phyloP scores from a whole-genome alignment of 108 stramenopile genomes.

The Hondaea fermentalgiana region DNA sequence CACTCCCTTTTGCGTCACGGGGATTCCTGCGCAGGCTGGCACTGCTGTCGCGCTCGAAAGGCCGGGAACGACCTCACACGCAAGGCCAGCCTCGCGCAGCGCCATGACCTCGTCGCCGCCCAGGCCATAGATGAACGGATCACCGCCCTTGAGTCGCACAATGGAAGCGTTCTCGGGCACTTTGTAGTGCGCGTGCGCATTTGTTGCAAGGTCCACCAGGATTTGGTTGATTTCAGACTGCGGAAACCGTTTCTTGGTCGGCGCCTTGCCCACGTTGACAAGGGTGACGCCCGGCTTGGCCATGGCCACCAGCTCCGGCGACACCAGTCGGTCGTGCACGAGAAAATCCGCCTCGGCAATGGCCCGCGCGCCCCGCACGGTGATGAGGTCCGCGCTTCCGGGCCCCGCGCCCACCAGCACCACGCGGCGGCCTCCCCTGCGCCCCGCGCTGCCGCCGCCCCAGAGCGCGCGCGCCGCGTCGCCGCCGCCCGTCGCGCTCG shows the following conservation, averaged over 20 bases:
- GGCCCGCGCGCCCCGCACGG: background rate
- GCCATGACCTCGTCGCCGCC: slow-evolving; percentile 3
- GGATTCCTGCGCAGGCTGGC: background rate
- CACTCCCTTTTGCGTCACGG: background rate
- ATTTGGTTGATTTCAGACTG: background rate
- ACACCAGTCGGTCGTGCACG: background rate
- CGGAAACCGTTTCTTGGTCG: background rate
- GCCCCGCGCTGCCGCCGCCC: too few species aligned
- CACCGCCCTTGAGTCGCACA: background rate
- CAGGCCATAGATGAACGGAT: background rate
- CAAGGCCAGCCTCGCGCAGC: background rate
- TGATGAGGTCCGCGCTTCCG: background rate
- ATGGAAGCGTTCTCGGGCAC: background rate
- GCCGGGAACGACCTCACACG: background rate
- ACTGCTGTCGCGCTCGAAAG: background rate
- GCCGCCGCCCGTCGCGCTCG: too few species aligned
- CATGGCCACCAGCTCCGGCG: background rate
- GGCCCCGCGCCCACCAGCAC: background rate
- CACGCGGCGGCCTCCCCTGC: background rate
- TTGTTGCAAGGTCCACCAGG: background rate
- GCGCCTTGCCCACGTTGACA: background rate
- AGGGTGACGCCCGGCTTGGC: background rate
- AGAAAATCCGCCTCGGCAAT: background rate
- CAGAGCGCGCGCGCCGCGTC: too few species aligned
- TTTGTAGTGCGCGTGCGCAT: background rate